Evolutionary conservation across 345 rosid genomes (phyloP), one percentile per base, ranked within the genome.

Genomic region (Anastatica hierochuntica): DNA sequence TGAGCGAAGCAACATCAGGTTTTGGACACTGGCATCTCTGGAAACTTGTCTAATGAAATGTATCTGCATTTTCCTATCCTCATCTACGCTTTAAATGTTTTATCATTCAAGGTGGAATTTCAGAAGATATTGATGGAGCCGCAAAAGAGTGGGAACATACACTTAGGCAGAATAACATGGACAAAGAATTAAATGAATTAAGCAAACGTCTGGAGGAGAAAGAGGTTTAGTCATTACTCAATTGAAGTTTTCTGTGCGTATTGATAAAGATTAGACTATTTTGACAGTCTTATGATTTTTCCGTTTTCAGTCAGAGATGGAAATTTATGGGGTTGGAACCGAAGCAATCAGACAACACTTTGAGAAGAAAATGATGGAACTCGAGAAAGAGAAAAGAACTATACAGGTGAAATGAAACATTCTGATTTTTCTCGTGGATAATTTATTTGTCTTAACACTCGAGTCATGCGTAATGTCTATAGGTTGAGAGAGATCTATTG

Each of bases 81-180:
- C 17, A 24, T 27, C 39, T 49, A 24, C 15, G 11, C 33, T 36
- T 58, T 2, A 11, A 37, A 14, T 27, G 1, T 19, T 50, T 24
- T 29, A 42, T 43, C 10, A 27, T 50, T 58, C 1, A 72, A 78
- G 90, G 71, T 62, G 86, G 30, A 59, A 43, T 76, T 62, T 70
- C 94, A 16, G 74, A 56, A 57, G 94, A 84, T 63, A 76, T 82
- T 49, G 96, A 78, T 65, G 90, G 77, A 74, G 89, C 76, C 37
- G 76, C 84, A 37, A 85, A 82, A 67, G 96, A 90, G 72, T 87
- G 94, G 89, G 98, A 84, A 72, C 95, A 90, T 55, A 63, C 80
- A 33, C 78, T 86, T 73, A 67, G 81, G 71, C 83, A 72, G 53
- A 82, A 76, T 73, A 76, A 79, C 30, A 74, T 90, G 95, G 98